Evolutionary conservation across 257 asterid species (phyloP), one percentile per base, ranked within the genome.

Genomic region (Solanum piurae): DNA sequence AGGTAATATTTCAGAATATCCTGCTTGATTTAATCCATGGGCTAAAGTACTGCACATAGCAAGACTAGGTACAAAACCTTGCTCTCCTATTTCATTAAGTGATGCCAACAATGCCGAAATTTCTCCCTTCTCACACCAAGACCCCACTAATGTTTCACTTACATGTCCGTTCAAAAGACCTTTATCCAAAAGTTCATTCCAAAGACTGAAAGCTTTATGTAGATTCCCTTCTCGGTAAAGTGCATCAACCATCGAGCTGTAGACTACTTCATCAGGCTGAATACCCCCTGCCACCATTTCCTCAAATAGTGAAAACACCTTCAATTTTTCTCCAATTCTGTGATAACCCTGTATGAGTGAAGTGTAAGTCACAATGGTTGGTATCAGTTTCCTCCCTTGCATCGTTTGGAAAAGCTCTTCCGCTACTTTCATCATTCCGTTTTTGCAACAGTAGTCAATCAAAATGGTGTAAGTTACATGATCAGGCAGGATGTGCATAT

Each of bases 181-280:
- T 91, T 91, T 92, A 88, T 92, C 93, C 92, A 93, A 77, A 87
- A 93, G 92, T 89, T 91, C 94, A 86, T 88, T 89, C 98, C 98
- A 95, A 49, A 89, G 85, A 83, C 91, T 92, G 86, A 93, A 77
- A 31, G 95, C 98, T 92, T 90, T 86, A 58, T 92, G 94, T 89
- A 91, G 87, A 86, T 91, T 86, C 58, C 96, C 94, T 75, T 91
- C 94, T 91, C 92, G 93, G 84, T 86, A 92, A 72, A 90, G 88
- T 40, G 97, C 94, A 82, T 94, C 95, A 29, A 95, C 83, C 62
- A 96, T 92, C 90, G 91, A 76, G 75, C 92, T 88, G 86, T 91
- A 93, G 3, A 91, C 90, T 69, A 93, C 88, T 88, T 95, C 96
- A 89, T 96, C 98, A 66, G 98, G 99, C 92, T 94, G 95, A 36